phyloP scores from a whole-genome alignment of 2,329 filamentous ascomycete genomes.

The Cercospora janseana region DNA sequence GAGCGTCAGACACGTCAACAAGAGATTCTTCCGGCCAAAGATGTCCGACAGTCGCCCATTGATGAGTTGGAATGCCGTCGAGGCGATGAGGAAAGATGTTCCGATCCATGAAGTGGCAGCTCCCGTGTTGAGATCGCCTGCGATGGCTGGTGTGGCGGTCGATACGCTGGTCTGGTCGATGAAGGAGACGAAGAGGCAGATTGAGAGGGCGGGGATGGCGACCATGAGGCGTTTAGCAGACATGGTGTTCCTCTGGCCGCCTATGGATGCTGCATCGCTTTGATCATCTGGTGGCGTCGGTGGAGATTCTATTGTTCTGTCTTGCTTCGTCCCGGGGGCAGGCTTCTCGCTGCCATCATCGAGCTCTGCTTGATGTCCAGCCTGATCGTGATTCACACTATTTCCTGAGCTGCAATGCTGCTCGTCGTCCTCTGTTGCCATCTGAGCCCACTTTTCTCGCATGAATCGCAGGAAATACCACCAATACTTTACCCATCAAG shows the following conservation, averaged over 20 bases:
- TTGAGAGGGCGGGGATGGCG: constrained; percentile 45
- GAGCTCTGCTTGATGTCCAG: too few species aligned
- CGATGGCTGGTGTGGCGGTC: constrained; percentile 41
- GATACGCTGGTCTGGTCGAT: constrained; percentile 59
- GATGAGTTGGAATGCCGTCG: constrained; percentile 63
- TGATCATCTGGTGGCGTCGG: background rate
- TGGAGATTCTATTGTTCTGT: background rate
- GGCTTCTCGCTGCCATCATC: background rate
- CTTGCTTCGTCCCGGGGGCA: background rate
- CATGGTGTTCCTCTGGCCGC: background rate
- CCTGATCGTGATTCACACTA: too few species aligned
- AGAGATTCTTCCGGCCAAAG: constrained; percentile 55
- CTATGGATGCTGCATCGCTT: background rate
- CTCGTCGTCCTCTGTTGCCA: too few species aligned
- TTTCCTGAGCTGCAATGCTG: too few species aligned
- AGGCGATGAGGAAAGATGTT: constrained; percentile 54
- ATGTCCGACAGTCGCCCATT: constrained; percentile 52
- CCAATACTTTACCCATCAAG: too few species aligned
- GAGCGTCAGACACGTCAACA: constrained; percentile 53
- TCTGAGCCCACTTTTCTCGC: too few species aligned
- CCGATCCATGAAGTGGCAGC: constrained; percentile 57
- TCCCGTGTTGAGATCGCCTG: constrained; percentile 40
- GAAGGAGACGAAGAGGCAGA: constrained; percentile 29
- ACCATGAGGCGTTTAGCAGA: constrained; percentile 42
- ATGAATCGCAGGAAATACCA: too few species aligned